A percentile compares a stretch with the other conserved stretches of the same genome.
Conservation (phyloP, 2,329 filamentous ascomycete species). For the Fusarium robinianum region DNA sequence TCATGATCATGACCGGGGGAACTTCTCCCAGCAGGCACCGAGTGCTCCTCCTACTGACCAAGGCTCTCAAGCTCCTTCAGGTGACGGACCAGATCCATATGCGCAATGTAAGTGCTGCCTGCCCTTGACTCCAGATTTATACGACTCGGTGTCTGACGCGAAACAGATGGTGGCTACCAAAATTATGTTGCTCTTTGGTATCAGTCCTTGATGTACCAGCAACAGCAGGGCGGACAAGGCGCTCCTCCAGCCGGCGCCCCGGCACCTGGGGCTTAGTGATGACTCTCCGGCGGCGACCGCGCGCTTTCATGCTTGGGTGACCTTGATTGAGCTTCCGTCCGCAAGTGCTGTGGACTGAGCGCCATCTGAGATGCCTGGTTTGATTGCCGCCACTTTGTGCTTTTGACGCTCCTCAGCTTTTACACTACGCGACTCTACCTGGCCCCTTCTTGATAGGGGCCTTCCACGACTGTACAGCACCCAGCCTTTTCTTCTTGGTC, state of each 20-base stretch:
- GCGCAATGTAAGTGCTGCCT: conserved; percentile 66
- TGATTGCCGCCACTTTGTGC: conserved; percentile 40
- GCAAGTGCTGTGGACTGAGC: conserved; percentile 31
- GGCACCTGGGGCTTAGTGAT: conserved; percentile 46
- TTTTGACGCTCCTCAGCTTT: conserved; percentile 30
- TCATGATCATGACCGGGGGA: conserved; percentile 60
- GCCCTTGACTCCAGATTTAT: background rate
- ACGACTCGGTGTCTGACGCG: conserved; percentile 14
- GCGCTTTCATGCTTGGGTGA: conserved; percentile 41
- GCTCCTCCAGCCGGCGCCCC: conserved; percentile 42
- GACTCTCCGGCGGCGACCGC: conserved; percentile 27
- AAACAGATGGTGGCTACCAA: conserved; percentile 76
- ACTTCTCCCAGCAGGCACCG: conserved; percentile 55
- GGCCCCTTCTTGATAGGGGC: conserved; percentile 39
- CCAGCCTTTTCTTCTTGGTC: conserved; percentile 27
- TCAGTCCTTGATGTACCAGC: conserved; percentile 62
- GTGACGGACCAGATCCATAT: conserved; percentile 68
- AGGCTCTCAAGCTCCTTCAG: conserved; percentile 50
- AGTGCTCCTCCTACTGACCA: conserved; percentile 47
- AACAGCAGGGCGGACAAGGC: conserved; percentile 47
- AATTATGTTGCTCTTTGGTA: conserved; percentile 83
- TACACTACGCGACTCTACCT: conserved; percentile 32
- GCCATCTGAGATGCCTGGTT: conserved; percentile 41
- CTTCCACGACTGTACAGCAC: conserved; percentile 42
- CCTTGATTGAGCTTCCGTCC: conserved; percentile 39